Evolutionary conservation across 345 rosid species (phyloP), one percentile per base, ranked within the genome.

Genomic region (Populus nigra): DNA sequence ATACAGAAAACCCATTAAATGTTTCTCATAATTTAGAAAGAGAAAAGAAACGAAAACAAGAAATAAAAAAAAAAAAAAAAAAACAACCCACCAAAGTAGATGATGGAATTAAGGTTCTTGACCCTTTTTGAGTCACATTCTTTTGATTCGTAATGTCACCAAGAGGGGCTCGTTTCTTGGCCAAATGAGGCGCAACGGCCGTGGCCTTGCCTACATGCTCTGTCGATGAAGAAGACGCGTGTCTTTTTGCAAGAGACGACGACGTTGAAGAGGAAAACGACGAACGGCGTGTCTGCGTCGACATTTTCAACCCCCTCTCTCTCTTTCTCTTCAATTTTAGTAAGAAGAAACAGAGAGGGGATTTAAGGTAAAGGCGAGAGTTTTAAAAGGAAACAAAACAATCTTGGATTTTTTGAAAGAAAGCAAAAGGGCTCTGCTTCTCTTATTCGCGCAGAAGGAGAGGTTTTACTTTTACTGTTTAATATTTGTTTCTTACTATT

Each of bases 101-200:
- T 29, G 89, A 78, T 5, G 90, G 74, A 69, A 78, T 73, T 2
- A 86, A 82, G 86, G 79, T 65, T 79, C 86, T 87, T 1, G 88
- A 81, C 7, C 61, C 84, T 70, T 73, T 79, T 16, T 59, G 84
- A 67, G 79, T 22, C 45, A 57, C 77, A 23, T 78, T 90, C 81
- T 83, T 92, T 17, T 85, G 89, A 80, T 92, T 94, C 2, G 94
- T 87, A 75, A 94, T 83, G 75, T 94, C 91, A 69, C 87, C 77
- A 33, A 94, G 93, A 18, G 98, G 97, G 22, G 91, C 90, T 80
- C 98, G 87, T 86, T 89, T 90, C 89, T 89, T 91, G 61, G 87
- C 80, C 88, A 75, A 77, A 57, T 82, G 86, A 25, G 90, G 77
- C 27, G 83, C 81, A 53, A 80, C 75, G 20, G 83, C 80, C 43